Evolutionary conservation across 2,329 filamentous ascomycete genomes (phyloP), one percentile per base, ranked within the genome.

Genomic region (Eutypella sp.): DNA sequence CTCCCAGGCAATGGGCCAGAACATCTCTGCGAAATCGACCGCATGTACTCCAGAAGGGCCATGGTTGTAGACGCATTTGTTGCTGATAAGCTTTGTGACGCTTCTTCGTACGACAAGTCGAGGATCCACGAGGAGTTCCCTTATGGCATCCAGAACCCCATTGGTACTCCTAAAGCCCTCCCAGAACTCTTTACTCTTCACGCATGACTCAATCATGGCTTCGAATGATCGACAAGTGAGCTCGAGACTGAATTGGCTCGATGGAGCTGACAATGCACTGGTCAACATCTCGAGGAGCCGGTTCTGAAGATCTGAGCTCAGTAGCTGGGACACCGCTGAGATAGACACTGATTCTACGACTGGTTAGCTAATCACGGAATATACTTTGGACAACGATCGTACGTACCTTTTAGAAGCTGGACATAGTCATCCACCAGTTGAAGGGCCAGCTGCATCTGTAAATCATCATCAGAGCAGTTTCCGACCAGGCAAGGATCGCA

Each of bases 371-470:
- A 36, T 7, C 11, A 29, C n/a, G 15, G 9, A 15, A 38, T 8
- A 13, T 10, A 18, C 11, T 18, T 4, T 8, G 31, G 23, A 33
- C 42, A 27, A 47, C 16, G n/a, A n/a, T n/a, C n/a, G 16, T 11
- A 49, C 62, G 50, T 70, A 76, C 79, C 76, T 64, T 72, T 71
- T 18, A 86, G 65, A 29, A 82, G 73, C 36, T 71, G 60, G 15
- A 78, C 63, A 40, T 85, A 70, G 49, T 73, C 76, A 44, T 81
- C 74, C 19, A 85, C 66, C n/a, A 85, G 67, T 46, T 72, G 70
- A 34, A 71, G 67, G 10, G 73, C 71, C 45, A 85, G 72, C 23
- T 68, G 62, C 23, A 76, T 67, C 49, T 70, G 74, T 40, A 79
- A 58, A 31, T 67, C 62, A 43, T 68, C 67, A 40, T 65, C 70